Conservation (phyloP, 2,329 filamentous ascomycete species). For the Talaromyces islandicus region DNA sequence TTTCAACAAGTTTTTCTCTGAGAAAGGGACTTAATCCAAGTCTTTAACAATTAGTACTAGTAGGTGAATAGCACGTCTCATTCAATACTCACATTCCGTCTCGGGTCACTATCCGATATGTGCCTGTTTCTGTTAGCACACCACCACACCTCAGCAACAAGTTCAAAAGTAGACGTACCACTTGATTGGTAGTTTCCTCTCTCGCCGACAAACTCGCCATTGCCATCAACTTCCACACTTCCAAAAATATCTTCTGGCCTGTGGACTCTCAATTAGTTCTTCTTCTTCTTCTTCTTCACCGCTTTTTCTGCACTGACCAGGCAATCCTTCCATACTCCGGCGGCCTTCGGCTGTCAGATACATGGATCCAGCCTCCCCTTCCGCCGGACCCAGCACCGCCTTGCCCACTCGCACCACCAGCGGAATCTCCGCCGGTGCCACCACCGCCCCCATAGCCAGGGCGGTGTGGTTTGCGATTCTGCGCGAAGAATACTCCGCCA, state of each 20-base stretch:
- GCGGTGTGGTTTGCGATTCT: conserved; percentile 17
- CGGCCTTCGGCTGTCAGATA: conserved; percentile 55
- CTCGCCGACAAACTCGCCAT: conserved; percentile 51
- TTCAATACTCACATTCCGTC: conserved; percentile 50
- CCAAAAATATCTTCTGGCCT: conserved; percentile 62
- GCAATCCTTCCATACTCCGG: conserved; percentile 61
- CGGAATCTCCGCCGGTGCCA: conserved; percentile 41
- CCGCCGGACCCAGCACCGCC: conserved; percentile 54
- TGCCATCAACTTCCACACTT: conserved; percentile 55
- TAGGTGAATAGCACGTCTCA: neutral
- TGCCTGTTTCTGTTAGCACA: conserved; percentile 30
- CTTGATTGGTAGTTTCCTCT: conserved; percentile 55
- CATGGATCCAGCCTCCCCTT: conserved; percentile 57
- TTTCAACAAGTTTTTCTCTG: conserved; percentile 44
- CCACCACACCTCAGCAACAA: neutral
- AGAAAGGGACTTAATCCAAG: conserved; percentile 45
- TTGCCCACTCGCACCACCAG: conserved; percentile 53
- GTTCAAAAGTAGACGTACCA: conserved; percentile 31
- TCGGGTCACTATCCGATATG: conserved; percentile 55
- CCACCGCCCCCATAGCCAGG: conserved; percentile 26
- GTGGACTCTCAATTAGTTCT: neutral
- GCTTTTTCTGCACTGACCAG: conserved; percentile 31
- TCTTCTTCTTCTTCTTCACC: neutral
- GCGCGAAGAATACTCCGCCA: conserved; percentile 44
- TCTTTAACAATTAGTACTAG: conserved; percentile 18